Evolutionary conservation across 495 filamentous ascomycete genomes (phyloP), one percentile per base, ranked within the genome.

Genomic region (Amniculicola lignicola): DNA sequence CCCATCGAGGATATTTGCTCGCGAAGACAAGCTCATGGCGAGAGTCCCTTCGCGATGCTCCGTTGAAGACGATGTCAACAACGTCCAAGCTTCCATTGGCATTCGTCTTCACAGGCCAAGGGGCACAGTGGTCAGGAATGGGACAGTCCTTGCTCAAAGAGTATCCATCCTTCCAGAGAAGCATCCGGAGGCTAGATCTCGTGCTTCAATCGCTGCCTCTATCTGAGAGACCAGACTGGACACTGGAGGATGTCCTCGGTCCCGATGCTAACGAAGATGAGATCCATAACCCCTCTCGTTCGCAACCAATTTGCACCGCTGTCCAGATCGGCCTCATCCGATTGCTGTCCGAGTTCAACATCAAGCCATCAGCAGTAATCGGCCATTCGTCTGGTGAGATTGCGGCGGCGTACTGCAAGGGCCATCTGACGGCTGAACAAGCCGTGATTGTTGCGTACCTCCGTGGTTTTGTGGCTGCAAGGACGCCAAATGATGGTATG

Each of bases 331-430:
- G 7, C 1, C 43, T 61, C 4, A 44, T 61, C 19, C 41, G 51
- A 16, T 39, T 61, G 12, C 27, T 61, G 19, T 1, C 9, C 0
- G 43, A 37, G 1, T 61, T 42, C 43, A 21, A 10, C 15, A 39
- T 55, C 6, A 15, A 4, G 2, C 23, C 51, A 1, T 1, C 1
- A 10, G 28, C 24, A 3, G 21, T 15, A 10, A 36, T 56, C 3
- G 57, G 57, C 4, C 57, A 61, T 45, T 61, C 57, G 3, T 61
- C 57, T 2, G 57, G 57, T 9, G 57, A 61, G 31, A 61, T 61
- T 1, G 51, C 57, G 12, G 57, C 57, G 2, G 39, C 51, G 19
- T 61, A 55, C 31, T 28, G 51, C 1, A 38, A 31, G 6, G 57
- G 57, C 3, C 25, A 23, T 21, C 3, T 61, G 10, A 29, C 51